Evolutionary conservation across 345 rosid genomes (phyloP).

Genomic region (Eucalyptus pauciflora): DNA sequence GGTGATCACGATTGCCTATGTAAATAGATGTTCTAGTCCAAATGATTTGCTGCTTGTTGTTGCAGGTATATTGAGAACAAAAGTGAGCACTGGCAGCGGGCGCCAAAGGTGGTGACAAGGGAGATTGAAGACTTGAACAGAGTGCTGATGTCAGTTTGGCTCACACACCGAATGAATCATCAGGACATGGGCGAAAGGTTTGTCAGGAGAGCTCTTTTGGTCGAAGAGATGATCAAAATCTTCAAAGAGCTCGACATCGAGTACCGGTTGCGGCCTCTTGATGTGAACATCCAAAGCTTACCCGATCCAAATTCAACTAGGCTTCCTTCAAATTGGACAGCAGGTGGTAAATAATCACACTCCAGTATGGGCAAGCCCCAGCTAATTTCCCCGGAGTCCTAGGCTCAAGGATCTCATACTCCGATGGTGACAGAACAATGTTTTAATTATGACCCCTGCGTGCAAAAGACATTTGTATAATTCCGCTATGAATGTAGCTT

Average conservation of each 20-base stretch:
- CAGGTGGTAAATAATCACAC: background rate
- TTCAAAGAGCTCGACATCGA: conserved; percentile 67
- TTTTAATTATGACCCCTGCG: background rate
- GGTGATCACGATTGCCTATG: background rate
- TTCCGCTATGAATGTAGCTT: background rate
- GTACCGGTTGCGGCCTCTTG: conserved; percentile 48
- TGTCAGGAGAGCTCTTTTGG: conserved; percentile 40
- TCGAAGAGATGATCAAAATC: conserved; percentile 60
- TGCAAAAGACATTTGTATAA: background rate
- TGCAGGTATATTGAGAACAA: conserved; percentile 16
- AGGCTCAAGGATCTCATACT: background rate
- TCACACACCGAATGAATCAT: conserved; percentile 19
- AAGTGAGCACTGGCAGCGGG: conserved; percentile 19
- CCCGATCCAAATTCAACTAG: conserved; percentile 1
- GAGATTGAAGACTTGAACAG: conserved; percentile 40
- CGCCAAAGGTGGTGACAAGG: conserved; percentile 4
- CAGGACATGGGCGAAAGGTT: conserved; percentile 44
- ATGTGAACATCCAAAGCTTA: conserved; percentile 36
- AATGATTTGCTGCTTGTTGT: background rate
- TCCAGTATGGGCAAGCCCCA: background rate
- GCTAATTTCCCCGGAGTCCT: background rate
- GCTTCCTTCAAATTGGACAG: background rate
- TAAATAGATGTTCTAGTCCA: background rate
- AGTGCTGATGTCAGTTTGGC: conserved; percentile 8
- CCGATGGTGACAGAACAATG: background rate